Evolutionary conservation across 257 asterid genomes (phyloP).

Genomic region (Nicotiana tomentosiformis): DNA sequence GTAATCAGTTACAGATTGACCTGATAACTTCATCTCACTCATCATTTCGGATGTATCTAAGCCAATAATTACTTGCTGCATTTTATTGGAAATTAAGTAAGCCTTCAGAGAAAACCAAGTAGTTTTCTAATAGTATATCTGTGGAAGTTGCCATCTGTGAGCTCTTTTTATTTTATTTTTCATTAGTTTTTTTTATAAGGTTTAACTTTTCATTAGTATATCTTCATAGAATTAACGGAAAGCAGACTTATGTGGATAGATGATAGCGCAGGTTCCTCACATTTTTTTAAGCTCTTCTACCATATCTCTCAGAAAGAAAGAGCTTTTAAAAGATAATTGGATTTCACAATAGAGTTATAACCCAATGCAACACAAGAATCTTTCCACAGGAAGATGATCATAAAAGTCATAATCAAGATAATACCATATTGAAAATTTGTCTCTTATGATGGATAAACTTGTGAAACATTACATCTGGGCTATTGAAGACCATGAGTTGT

Average conservation of each 20-base stretch:
- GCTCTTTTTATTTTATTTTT: neutral
- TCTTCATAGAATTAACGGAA: neutral
- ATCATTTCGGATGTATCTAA: conserved; percentile 82
- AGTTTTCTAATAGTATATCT: neutral
- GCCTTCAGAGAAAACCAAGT: neutral
- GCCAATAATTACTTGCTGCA: conserved; percentile 96
- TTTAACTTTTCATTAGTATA: neutral
- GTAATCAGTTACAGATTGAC: conserved; percentile 61
- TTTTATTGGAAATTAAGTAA: conserved; percentile 1
- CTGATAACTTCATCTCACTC: conserved; percentile 67
- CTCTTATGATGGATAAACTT: neutral
- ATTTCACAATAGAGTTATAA: neutral
- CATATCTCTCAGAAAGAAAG: neutral
- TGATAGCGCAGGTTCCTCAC: neutral
- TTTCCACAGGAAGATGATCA: neutral
- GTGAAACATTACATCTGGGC: neutral
- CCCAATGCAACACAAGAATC: neutral
- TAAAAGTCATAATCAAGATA: conserved; percentile 1
- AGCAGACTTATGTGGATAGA: neutral
- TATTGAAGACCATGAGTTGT: neutral
- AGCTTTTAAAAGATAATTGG: neutral
- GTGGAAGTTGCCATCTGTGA: neutral
- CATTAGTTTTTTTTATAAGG: neutral
- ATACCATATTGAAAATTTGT: neutral
- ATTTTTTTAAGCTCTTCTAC: neutral